These are phyloP conservation scores for Lentinula aciculospora DNA, from an alignment of 768 basidiomycete genomes.

Conservation along the genomic window DNA sequence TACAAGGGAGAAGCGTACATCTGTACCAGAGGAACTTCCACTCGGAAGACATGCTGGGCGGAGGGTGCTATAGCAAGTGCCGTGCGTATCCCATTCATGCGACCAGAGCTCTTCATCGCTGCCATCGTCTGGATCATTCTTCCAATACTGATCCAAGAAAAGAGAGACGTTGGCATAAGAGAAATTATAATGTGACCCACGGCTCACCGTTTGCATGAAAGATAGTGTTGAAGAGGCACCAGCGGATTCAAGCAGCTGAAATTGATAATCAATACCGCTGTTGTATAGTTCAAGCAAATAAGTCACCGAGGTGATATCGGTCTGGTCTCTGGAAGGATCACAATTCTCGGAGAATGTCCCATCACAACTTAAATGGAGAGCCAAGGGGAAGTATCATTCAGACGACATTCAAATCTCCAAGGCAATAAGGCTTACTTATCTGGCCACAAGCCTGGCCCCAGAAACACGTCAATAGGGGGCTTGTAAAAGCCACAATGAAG, in stretches of 20 bases:
- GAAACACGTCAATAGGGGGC: neutral
- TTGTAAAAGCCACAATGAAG: neutral
- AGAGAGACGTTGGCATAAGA: slow-evolving; percentile 12
- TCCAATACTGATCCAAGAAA: slow-evolving; percentile 41
- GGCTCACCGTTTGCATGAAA: slow-evolving; percentile 45
- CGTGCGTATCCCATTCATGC: slow-evolving; percentile 72
- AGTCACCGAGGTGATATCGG: slow-evolving; percentile 33
- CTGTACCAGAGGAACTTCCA: slow-evolving; percentile 54
- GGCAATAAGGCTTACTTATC: slow-evolving; percentile 37
- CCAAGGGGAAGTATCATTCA: neutral
- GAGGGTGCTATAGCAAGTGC: slow-evolving; percentile 60
- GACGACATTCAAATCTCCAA: neutral
- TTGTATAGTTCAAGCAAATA: neutral
- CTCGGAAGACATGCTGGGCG: slow-evolving; percentile 50
- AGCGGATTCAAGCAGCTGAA: slow-evolving; percentile 49
- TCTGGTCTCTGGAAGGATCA: slow-evolving; percentile 42
- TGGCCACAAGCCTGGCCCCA: slow-evolving; percentile 53
- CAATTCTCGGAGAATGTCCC: slow-evolving; percentile 32
- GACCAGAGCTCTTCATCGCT: slow-evolving; percentile 64
- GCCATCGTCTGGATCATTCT: slow-evolving; percentile 43
- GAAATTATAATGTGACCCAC: neutral
- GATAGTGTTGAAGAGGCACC: slow-evolving; percentile 53
- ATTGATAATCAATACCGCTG: neutral
- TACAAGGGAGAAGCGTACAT: slow-evolving; percentile 30
- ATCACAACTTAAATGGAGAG: slow-evolving; percentile 48